Evolutionary conservation across 2,329 filamentous ascomycete species (phyloP).

Genomic region (Penicillium digitatum): DNA sequence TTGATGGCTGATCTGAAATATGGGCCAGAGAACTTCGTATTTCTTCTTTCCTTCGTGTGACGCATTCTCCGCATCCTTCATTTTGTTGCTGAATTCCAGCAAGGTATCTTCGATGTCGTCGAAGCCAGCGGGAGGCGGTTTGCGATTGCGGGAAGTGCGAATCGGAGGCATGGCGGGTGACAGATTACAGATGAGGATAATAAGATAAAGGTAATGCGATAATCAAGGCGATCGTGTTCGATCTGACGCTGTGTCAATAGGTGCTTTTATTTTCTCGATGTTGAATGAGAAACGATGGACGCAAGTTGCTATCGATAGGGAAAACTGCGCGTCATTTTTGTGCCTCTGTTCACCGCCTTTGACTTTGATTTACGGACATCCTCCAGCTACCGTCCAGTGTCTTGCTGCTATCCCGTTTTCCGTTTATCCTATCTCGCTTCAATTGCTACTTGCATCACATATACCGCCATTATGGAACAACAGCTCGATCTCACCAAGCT

Average conservation of each 20-base stretch:
- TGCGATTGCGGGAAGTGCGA: conserved; percentile 57
- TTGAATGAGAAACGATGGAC: neutral
- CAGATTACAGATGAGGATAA: neutral
- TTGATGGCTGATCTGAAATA: conserved; percentile 96
- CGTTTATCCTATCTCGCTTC: neutral
- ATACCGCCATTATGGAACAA: conserved; percentile 33
- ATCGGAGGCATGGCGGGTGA: conserved; percentile 55
- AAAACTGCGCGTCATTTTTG: conserved; percentile 23
- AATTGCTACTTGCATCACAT: neutral
- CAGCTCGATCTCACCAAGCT: conserved; percentile 67
- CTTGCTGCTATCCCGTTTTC: neutral
- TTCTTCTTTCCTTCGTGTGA: conserved; percentile 75
- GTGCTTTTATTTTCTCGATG: neutral
- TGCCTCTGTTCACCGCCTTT: conserved; percentile 28
- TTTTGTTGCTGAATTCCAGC: conserved; percentile 63
- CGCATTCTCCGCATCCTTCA: conserved; percentile 82
- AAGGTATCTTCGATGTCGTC: conserved; percentile 66
- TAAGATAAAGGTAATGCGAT: neutral
- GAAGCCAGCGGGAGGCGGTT: conserved; percentile 63
- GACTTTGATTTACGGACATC: conserved; percentile 18
- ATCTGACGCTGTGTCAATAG: neutral
- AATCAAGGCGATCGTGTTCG: neutral
- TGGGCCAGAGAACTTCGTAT: conserved; percentile 91
- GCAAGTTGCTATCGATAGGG: conserved; percentile 6
- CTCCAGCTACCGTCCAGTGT: neutral